Evolutionary conservation across 306 rosid species (phyloP), one percentile per base, ranked within the genome.

Genomic region (Senna siamea): DNA sequence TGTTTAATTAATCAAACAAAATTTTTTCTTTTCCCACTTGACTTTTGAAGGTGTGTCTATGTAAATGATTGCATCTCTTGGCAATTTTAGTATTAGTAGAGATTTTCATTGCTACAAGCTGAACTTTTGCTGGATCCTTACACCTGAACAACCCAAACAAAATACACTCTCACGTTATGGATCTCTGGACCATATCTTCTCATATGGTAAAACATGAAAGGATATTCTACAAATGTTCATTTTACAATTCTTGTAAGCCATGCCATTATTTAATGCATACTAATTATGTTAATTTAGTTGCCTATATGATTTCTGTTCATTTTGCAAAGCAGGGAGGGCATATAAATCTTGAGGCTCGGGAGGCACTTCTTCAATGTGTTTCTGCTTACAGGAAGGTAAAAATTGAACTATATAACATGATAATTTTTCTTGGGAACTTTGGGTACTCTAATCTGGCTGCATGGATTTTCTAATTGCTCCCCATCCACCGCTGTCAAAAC

Each of bases 331-430:
- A 88, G 87, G 76, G 55, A 15, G 63, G 52, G 71, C 75, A 54
- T 74, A 50, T 35, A 28, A 55, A 72, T 18, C 5, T 30, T 34
- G 85, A 81, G 72, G 89, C 82, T 41, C 80, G 69, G 74, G 67
- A 68, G 74, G 80, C 85, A n/a, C 87, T 88, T 19, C 64, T 19
- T 12, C 75, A 81, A 50, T 83, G 90, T 74, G 53, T 88, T 63
- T 79, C 84, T 48, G 70, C 90, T 80, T 88, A 83, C 69, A 80
- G 70, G 76, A 82, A 81, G 88, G 92, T 88, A 84, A 34, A 26
- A n/a, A 30, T 10, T 52, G 28, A 69, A 52, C 35, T 18, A 9
- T 10, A 47, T 17, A 18, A 32, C 46, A 17, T 10, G 34, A 17
- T n/a, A 19, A 35, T 3, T 12, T 58, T 58, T 58, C 46, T 60